A percentile compares a stretch with the other conserved stretches of the same genome.
phyloP scores from a whole-genome alignment of 2,329 filamentous ascomycete species.

The Paraphoma sp. region DNA sequence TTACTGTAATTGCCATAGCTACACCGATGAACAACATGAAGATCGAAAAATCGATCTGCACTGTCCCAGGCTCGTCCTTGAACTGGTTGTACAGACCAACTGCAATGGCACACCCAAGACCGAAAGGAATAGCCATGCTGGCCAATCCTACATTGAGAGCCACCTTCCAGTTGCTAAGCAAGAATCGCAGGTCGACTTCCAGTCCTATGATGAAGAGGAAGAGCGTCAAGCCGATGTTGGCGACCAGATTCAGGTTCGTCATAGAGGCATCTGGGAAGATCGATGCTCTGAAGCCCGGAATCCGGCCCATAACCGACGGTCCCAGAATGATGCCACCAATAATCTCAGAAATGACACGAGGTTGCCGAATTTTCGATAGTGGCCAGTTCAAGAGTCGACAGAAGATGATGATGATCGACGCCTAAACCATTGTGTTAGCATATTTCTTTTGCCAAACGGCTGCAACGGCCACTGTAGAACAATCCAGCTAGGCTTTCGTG shows the following conservation, averaged over 20 bases:
- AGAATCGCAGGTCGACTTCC: conserved; percentile 81
- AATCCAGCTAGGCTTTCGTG: not conserved
- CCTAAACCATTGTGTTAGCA: conserved; percentile 52
- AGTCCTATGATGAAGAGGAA: conserved; percentile 89
- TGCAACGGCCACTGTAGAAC: not conserved
- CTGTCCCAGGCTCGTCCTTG: conserved; percentile 60
- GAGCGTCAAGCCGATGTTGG: conserved; percentile 82
- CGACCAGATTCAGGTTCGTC: conserved; percentile 76
- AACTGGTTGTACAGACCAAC: conserved; percentile 83
- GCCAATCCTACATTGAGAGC: conserved; percentile 78
- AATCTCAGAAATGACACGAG: conserved; percentile 83
- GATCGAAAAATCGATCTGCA: conserved; percentile 66
- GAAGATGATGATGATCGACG: conserved; percentile 75
- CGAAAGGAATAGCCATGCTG: conserved; percentile 85
- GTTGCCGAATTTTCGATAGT: conserved; percentile 77
- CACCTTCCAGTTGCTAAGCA: conserved; percentile 80
- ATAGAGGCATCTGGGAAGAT: conserved; percentile 82
- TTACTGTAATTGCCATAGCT: conserved; percentile 86
- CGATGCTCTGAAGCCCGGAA: conserved; percentile 75
- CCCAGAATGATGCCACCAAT: conserved; percentile 85
- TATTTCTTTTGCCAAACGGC: not conserved
- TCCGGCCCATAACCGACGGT: conserved; percentile 85
- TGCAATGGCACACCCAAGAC: conserved; percentile 78
- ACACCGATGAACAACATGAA: conserved; percentile 87
- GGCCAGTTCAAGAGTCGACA: conserved; percentile 78